Percentiles rank a stretch among this genome's conserved stretches.
Evolutionary conservation across 805 yeast species (phyloP).

Genomic region (Metschnikowia continentalis): DNA sequence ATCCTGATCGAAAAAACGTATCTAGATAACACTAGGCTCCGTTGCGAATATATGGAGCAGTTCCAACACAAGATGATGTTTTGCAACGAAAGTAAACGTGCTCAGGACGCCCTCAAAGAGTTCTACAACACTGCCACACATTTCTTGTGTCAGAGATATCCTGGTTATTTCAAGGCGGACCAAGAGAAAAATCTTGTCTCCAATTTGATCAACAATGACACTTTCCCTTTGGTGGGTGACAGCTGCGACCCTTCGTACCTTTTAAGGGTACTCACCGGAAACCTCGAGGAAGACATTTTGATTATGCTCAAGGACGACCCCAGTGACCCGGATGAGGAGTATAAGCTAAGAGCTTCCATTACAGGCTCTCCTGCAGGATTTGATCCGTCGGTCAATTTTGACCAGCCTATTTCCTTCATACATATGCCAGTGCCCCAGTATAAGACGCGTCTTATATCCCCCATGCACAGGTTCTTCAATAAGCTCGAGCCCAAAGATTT

Average conservation of each 20-base stretch:
- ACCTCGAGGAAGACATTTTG: conserved; percentile 62
- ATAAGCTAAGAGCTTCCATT: conserved; percentile 51
- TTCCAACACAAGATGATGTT: conserved; percentile 24
- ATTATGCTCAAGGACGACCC: conserved; percentile 44
- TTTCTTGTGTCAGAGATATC: conserved; percentile 47
- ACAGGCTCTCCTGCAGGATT: conserved; percentile 73
- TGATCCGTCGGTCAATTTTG: conserved; percentile 52
- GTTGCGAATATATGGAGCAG: conserved; percentile 30
- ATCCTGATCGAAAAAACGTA: conserved; percentile 61
- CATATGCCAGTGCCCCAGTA: conserved; percentile 76
- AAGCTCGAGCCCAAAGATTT: conserved; percentile 49
- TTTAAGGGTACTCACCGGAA: conserved; percentile 24
- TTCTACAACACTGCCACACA: conserved; percentile 41
- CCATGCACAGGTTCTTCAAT: conserved; percentile 66
- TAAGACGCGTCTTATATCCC: conserved; percentile 46
- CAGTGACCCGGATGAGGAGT: conserved; percentile 46
- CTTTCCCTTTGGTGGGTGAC: conserved; percentile 26
- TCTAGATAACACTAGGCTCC: conserved; percentile 37
- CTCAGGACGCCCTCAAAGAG: conserved; percentile 42
- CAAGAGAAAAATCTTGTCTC: conserved; percentile 19
- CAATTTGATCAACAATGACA: conserved; percentile 41
- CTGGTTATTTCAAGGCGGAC: conserved; percentile 43
- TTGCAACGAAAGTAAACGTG: conserved; percentile 18
- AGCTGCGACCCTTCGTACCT: conserved; percentile 19
- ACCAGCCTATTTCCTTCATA: conserved; percentile 52